Base-by-base conservation (phyloP, 345 rosid species). In the Fremontodendron californicum region DNA sequence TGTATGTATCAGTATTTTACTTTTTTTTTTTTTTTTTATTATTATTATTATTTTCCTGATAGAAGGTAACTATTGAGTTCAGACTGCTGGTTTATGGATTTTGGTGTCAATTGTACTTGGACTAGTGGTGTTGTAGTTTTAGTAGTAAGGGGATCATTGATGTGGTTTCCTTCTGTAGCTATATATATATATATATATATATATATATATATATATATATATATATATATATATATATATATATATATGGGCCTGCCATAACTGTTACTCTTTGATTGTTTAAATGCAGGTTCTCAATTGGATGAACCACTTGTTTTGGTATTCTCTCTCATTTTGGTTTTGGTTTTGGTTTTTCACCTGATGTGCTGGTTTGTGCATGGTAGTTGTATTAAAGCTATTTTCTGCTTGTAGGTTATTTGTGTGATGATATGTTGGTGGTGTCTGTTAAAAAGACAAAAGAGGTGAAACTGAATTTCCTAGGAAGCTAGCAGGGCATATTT, bases 1-100 rank as follows among this genome's bases (percentile, higher is more conserved):
- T 83, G 87, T 86, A 87, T 84, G 79, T 88, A 82, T 82, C 77
- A 68, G 71, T 82, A 68, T 70, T 46, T 78, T 49, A 71, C 74
- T 2, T 48, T 16, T 27, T 31, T 48, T 31, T n/a, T n/a, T n/a
- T n/a, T n/a, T n/a, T n/a, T n/a, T n/a, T n/a, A n/a, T n/a, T n/a
- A n/a, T n/a, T n/a, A n/a, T n/a, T n/a, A n/a, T n/a, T 63, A 60
- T 66, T 46, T 73, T 68, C 52, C 63, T 51, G 70, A 75, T 75
- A 81, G 75, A 57, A 80, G 75, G 62, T 68, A 55, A 82, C 65
- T 71, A 25, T 13, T 29, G 19, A 35, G 65, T 70, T 74, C 9
- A 70, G 80, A 82, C 71, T 71, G 75, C 60, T 76, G 80, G 79
- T 67, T 78, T 78, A 37, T 72, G 78, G 74, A 76, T 78, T 71